Base-by-base conservation (phyloP, 257 asterid genomes). In the Solanum medicagineum region DNA sequence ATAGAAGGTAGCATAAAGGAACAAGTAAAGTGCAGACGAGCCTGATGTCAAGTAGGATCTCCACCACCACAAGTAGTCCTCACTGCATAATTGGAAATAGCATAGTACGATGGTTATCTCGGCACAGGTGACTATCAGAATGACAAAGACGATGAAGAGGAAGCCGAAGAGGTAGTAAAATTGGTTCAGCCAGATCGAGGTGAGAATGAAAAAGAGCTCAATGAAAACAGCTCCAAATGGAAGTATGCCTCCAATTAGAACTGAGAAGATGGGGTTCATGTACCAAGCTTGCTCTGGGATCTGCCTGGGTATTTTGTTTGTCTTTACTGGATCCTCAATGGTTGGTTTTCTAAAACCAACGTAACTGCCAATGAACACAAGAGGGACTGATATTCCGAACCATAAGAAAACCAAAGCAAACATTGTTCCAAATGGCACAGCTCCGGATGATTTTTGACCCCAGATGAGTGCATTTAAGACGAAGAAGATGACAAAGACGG, bases 61-160 rank as follows among this genome's bases (percentile, higher is more conserved):
- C 97, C 97, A 94, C 98, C 98, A 94, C 98, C 98, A 94, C 4
- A 87, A 87, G 65, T 94, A 94, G 53, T 94, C 98, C 84, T 93
- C 98, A 2, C 95, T 93, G 90, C 98, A 91, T 8, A 94, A 86
- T 83, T 94, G 98, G 95, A 94, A 94, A 57, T 94, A 94, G 93
- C 97, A 94, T 22, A 94, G 93, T 57, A 94, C 96, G 19, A 94
- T 62, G 0, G 94, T 88, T 57, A 94, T 94, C 87, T 94, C 98
- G 0, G 97, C 98, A 36, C 97, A 94, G 4, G 98, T 94, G 89
- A 94, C 84, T 19, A 94, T 88, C 60, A 94, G 93, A 83, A 94
- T 94, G 84, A 90, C 54, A 86, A 94, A 92, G 11, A 94, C 98
- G 11, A 93, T 90, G 92, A 94, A 93, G 68, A 94, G 93, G 89